Percentiles rank a stretch among this genome's conserved stretches.
Evolutionary conservation across 192 early-diverging fungal species (phyloP).

Genomic region (Backusella sp.): DNA sequence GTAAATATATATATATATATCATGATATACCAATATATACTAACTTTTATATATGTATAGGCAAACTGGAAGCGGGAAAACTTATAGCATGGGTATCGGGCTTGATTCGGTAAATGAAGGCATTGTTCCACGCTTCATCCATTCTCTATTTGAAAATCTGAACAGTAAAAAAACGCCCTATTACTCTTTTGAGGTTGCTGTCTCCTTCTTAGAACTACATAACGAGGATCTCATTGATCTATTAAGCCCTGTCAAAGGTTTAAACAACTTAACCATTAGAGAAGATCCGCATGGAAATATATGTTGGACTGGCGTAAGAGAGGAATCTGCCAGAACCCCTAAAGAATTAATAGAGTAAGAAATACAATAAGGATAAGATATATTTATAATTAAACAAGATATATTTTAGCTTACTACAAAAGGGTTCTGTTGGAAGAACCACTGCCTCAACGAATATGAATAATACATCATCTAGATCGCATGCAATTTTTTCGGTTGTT

Average conservation of each 20-base stretch:
- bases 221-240: constrained; percentile 97
- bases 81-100: constrained; percentile 90
- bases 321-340: constrained; percentile 65
- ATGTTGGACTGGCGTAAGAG: constrained; percentile 79
- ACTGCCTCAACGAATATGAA: constrained; percentile 98
- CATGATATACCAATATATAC: neutral
- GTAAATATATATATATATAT: constrained; percentile 27
- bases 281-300: constrained; percentile 88
- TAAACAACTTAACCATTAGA: constrained; percentile 47
- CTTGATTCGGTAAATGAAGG: constrained; percentile 35
- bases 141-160: constrained; percentile 51
- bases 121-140: constrained; percentile 69
- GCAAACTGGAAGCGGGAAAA: constrained; percentile 95
- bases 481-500: constrained; percentile 94
- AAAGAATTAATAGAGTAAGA: constrained; percentile 57
- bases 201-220: constrained; percentile 95
- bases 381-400: neutral
- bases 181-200: constrained; percentile 45
- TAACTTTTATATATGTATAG: constrained; percentile 21
- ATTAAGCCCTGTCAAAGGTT: constrained; percentile 41
- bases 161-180: constrained; percentile 34
- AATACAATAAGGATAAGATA: neutral
- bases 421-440: constrained; percentile 55
- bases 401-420: constrained; percentile 44
- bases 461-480: constrained; percentile 86